Percentiles rank a stretch among this genome's conserved stretches.
Evolutionary conservation across 2,329 filamentous ascomycete genomes (phyloP).

Genomic region (Talaromyces sp.): DNA sequence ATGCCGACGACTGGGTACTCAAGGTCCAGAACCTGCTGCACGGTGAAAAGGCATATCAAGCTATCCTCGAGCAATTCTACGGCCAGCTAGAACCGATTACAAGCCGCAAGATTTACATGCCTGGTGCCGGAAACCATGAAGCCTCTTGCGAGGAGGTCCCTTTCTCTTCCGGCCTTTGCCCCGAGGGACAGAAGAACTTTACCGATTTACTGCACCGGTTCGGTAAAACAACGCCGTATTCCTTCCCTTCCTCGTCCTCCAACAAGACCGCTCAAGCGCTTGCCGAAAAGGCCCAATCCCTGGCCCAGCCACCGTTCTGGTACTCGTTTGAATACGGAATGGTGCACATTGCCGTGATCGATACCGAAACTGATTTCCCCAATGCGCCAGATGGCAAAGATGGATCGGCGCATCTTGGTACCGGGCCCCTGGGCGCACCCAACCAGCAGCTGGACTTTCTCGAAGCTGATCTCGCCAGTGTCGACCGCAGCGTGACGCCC

Average conservation of each 20-base stretch:
- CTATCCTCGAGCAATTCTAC: slow-evolving; percentile 56
- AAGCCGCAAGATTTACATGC: slow-evolving; percentile 54
- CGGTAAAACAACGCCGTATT: slow-evolving; percentile 48
- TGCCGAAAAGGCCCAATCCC: slow-evolving; percentile 31
- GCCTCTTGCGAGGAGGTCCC: slow-evolving; percentile 40
- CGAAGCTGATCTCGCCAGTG: slow-evolving; percentile 51
- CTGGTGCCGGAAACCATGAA: slow-evolving; percentile 57
- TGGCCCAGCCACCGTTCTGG: slow-evolving; percentile 33
- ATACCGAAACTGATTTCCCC: slow-evolving; percentile 56
- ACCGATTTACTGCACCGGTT: slow-evolving; percentile 57
- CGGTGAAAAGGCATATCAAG: slow-evolving; percentile 50
- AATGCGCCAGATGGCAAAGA: slow-evolving; percentile 44
- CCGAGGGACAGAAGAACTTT: slow-evolving; percentile 55
- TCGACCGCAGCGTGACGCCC: slow-evolving; percentile 53
- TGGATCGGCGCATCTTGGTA: slow-evolving; percentile 40
- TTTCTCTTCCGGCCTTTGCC: slow-evolving; percentile 8
- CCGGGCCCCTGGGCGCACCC: slow-evolving; percentile 47
- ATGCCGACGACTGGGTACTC: slow-evolving; percentile 56
- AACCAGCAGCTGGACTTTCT: slow-evolving; percentile 54
- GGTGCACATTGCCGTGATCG: slow-evolving; percentile 51
- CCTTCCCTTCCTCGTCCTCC: slow-evolving; percentile 48
- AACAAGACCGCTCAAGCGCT: slow-evolving; percentile 31
- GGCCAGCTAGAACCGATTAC: slow-evolving; percentile 52
- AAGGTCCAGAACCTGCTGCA: slow-evolving; percentile 44
- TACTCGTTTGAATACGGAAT: slow-evolving; percentile 59